Evolutionary conservation across 306 rosid genomes (phyloP), one percentile per base, ranked within the genome.

Genomic region (Prunus fruticosa): DNA sequence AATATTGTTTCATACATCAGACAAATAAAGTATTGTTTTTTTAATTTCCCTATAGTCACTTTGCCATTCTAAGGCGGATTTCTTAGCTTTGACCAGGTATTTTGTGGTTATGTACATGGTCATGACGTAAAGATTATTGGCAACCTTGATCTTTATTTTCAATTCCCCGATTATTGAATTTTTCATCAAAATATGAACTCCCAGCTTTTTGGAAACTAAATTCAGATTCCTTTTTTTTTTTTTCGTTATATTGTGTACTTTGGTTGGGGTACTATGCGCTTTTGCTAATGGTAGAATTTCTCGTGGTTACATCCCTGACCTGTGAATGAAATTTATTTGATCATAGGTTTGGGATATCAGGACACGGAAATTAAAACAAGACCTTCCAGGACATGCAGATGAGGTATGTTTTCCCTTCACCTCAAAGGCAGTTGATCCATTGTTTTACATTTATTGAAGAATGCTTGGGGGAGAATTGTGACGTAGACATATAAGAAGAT

Each of bases 311-410:
- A 47, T 71, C 11, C n/a, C 5, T 52, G 63, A 52, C 50, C 27
- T 30, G 22, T 60, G 47, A 28, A 54, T 28, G 68, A 34, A 56
- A 32, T 73, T 61, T 75, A 10, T 50, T 43, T 75, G 65, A 6
- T 76, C 62, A 57, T 77, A 95, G 99, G 90, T 95, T 56, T 95
- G 99, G 99, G 99, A 95, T 90, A 79, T 92, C 78, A 85, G 91
- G 71, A 85, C 96, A 27, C 87, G 81, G 14, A 89, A 91, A 81
- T 75, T 92, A 87, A 95, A 91, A 80, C 97, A 90, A 81, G 97
- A 95, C 74, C 99, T 95, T 84, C 99, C 99, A 13, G 99, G 99
- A 78, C 97, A 95, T 80, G 91, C 92, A 0, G 97, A 92, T 72
- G 97, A 90, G 92, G 97, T 95, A 92, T 66, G 82, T 56, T 74